phyloP scores from a whole-genome alignment of 2,329 filamentous ascomycete species.

The Leptodontidium sp. region DNA sequence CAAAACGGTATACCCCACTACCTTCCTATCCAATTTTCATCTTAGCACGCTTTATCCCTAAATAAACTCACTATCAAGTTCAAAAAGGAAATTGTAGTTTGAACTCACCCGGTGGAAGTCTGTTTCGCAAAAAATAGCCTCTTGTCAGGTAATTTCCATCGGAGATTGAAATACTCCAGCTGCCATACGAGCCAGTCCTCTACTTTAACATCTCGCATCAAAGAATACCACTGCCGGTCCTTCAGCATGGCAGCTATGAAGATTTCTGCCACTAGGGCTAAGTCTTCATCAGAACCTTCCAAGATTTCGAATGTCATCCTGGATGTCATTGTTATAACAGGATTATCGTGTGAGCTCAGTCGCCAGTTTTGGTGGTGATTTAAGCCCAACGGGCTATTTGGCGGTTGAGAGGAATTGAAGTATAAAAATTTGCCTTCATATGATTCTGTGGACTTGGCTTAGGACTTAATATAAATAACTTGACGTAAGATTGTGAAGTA shows the following conservation, averaged over 20 bases:
- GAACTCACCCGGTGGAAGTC: background rate
- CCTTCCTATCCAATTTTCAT: background rate
- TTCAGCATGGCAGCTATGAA: background rate
- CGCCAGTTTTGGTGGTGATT: too few relatives aligned
- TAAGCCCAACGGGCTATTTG: too few relatives aligned
- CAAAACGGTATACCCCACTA: background rate
- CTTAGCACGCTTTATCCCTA: background rate
- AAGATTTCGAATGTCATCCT: background rate
- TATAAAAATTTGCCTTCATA: too few relatives aligned
- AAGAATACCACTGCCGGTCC: background rate
- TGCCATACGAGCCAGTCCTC: constrained; percentile 1
- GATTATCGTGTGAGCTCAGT: too few relatives aligned
- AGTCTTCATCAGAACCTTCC: background rate
- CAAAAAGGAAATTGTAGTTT: too few relatives aligned
- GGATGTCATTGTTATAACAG: background rate
- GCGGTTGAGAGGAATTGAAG: too few relatives aligned
- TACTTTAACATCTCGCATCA: background rate
- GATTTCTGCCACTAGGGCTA: background rate
- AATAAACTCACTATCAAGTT: too few relatives aligned
- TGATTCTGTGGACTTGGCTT: too few relatives aligned
- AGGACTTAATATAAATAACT: too few relatives aligned
- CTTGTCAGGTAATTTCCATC: constrained; percentile 5
- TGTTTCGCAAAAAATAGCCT: background rate
- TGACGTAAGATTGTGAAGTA: too few relatives aligned
- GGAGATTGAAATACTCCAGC: constrained; percentile 4